Percentiles rank a stretch among this genome's conserved stretches.
Conservation (phyloP, 2,329 filamentous ascomycete species). For the Trichoderma sp. region DNA sequence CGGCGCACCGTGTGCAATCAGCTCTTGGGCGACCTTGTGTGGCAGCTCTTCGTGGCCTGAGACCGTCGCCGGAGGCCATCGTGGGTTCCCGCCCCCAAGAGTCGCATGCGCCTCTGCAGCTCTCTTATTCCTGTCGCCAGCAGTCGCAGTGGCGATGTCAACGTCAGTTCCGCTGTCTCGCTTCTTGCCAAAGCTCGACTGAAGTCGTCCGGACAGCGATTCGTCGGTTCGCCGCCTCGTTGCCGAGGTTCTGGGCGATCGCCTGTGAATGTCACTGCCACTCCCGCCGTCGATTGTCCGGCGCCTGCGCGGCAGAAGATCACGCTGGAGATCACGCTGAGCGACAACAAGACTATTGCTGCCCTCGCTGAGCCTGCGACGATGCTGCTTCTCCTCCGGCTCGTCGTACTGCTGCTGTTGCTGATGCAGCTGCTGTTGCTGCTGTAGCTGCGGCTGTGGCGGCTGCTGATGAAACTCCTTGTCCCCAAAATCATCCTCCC, state of each 20-base stretch:
- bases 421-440: background rate
- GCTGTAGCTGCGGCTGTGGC: background rate
- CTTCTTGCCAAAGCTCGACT: background rate
- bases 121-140: background rate
- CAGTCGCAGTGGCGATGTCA: background rate
- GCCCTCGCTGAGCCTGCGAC: constrained; percentile 14
- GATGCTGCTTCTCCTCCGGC: constrained; percentile 1
- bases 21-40: constrained; percentile 55
- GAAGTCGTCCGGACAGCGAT: constrained; percentile 10
- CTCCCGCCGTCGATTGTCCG: constrained; percentile 11
- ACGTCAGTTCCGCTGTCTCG: background rate
- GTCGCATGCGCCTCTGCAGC: background rate
- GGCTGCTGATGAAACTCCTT: background rate
- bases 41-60: constrained; percentile 52
- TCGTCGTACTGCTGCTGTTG: background rate
- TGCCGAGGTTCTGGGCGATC: constrained; percentile 5
- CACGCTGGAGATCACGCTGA: background rate
- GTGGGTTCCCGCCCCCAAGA: constrained; percentile 31
- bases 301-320: background rate
- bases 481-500: constrained; percentile 1
- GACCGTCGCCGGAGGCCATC: constrained; percentile 60
- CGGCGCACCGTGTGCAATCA: constrained; percentile 60
- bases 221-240: constrained; percentile 16
- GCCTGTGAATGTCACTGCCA: constrained; percentile 1
- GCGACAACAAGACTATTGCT: constrained; percentile 12